Conservation (phyloP, 306 rosid genomes). For the Ormosia semicastrata region DNA sequence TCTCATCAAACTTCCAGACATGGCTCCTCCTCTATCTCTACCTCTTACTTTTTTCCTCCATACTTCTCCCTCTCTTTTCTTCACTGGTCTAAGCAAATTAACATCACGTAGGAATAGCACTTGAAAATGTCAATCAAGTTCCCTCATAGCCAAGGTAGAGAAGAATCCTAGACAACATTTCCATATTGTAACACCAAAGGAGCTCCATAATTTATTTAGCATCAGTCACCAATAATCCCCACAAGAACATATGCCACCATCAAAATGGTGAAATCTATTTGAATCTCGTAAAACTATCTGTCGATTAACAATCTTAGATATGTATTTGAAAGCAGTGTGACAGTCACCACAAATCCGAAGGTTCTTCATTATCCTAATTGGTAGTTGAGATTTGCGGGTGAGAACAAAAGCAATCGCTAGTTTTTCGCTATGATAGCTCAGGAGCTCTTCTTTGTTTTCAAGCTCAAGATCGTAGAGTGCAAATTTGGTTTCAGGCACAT, state of each 20-base stretch:
- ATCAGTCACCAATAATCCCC: constrained; percentile 75
- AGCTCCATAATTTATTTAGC: background rate
- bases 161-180: constrained; percentile 10
- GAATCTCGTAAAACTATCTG: constrained; percentile 76
- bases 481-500: constrained; percentile 77
- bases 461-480: constrained; percentile 80
- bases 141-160: background rate
- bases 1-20: constrained; percentile 5
- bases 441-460: constrained; percentile 83
- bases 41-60: background rate
- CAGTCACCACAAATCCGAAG: constrained; percentile 94
- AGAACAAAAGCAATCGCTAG: constrained; percentile 89
- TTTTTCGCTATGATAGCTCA: constrained; percentile 89
- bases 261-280: constrained; percentile 86
- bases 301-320: constrained; percentile 71
- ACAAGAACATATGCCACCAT: constrained; percentile 76
- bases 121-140: background rate
- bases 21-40: background rate
- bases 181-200: background rate
- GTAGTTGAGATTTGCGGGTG: constrained; percentile 65
- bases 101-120: background rate
- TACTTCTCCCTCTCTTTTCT: background rate
- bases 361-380: constrained; percentile 92
- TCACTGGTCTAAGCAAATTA: background rate
- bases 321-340: constrained; percentile 82